Evolutionary conservation across 2,329 filamentous ascomycete genomes (phyloP).

Genomic region (Diaporthe sp.): DNA sequence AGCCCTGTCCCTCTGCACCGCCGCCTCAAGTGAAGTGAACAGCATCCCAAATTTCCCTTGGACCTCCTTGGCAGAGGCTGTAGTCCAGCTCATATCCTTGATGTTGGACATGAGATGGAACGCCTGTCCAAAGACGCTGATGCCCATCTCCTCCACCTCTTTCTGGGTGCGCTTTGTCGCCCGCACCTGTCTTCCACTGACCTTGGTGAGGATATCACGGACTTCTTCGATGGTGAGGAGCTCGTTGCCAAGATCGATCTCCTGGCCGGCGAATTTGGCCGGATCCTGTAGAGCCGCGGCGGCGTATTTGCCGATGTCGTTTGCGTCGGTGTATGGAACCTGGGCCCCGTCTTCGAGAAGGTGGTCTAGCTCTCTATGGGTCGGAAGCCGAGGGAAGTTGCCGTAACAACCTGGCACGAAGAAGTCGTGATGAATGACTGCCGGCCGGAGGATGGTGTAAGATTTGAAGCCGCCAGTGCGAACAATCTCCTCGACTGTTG

Average conservation of each 20-base stretch:
- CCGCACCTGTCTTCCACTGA: conserved; percentile 48
- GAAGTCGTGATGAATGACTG: conserved; percentile 8
- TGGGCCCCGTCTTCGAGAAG: conserved; percentile 40
- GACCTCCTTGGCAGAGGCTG: conserved; percentile 38
- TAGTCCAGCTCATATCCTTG: conserved; percentile 42
- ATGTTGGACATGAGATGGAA: conserved; percentile 47
- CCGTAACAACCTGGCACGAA: neutral
- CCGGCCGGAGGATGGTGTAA: conserved; percentile 16
- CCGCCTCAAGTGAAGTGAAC: conserved; percentile 45
- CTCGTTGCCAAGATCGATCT: conserved; percentile 49
- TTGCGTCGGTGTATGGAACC: conserved; percentile 47
- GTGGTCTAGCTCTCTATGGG: conserved; percentile 47
- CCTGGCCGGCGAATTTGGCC: conserved; percentile 46
- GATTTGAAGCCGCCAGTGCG: neutral
- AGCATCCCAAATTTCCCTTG: conserved; percentile 47
- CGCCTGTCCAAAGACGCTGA: conserved; percentile 40
- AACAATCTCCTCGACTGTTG: conserved; percentile 9
- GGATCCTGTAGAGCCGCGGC: conserved; percentile 49
- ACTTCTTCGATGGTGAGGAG: conserved; percentile 47
- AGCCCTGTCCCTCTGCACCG: conserved; percentile 6
- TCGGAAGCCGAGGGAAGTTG: conserved; percentile 49
- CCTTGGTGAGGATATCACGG: conserved; percentile 44
- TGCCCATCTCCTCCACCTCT: conserved; percentile 42
- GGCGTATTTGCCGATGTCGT: conserved; percentile 50
- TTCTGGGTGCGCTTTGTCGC: conserved; percentile 41